Base-by-base conservation (phyloP, 1,284 basidiomycete genomes). In the Cutaneotrichosporon daszewskae region DNA sequence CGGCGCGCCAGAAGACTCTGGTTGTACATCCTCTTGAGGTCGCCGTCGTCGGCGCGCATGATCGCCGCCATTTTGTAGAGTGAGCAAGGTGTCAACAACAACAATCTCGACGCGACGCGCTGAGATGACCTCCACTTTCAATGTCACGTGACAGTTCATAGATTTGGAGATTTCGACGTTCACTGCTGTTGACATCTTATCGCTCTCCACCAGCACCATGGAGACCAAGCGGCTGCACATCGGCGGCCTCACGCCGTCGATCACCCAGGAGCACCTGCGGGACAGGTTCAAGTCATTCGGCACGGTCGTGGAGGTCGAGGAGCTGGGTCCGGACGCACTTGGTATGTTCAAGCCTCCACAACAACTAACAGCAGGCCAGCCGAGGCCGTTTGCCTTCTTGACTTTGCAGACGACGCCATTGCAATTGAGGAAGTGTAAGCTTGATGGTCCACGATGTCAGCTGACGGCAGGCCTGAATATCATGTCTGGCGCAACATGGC, bases 211-310 rank as follows among this genome's bases (percentile, higher is more conserved):
- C 29, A 32, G 17, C 18, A 20, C n/a, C 31, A 52, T 49, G 50
- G 39, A 37, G 26, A 59, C 57, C 3, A 66, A 64, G 40, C 54
- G 69, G 31, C 55, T 71, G 8, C 68, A 71, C 47, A 53, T 71
- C 16, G 60, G 58, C 18, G 69, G 69, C n/a, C 48, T 71, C 14
- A 69, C 62, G 14, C 62, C 66, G 3, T 45, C 48, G 16, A 69
- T 71, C 16, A 68, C 66, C 3, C 40, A 61, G 0, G 43, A 54
- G 9, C 68, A 71, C 37, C 48, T 71, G 42, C 57, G 56, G 43
- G 69, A 69, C 39, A 55, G 69, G n/a, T 71, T 71, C 51, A 53
- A 52, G 25, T 57, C 57, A 18, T 71, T 66, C 37, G 69, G 69
- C 3, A 56, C 45, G 5, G 68, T 71, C 3, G 38, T 43, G 3